These are phyloP conservation scores for Backusella macrospora DNA, from an alignment of 192 early-diverging fungal species.

Conservation along the genomic window DNA sequence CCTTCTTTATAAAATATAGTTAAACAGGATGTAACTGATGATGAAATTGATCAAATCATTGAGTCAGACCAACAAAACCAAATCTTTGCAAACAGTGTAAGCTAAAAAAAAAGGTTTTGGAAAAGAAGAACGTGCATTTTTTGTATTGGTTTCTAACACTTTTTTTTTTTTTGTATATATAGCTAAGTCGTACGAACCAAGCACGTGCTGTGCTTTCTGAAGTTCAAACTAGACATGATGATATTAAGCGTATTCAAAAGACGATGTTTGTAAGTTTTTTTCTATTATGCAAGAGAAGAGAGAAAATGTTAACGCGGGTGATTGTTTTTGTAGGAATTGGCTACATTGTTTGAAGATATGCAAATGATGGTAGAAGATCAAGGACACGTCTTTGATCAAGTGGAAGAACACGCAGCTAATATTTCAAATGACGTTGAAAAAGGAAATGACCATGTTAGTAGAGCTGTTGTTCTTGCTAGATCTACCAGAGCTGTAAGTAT, in stretches of 20 bases:
- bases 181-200: constrained; percentile 68
- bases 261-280: constrained; percentile 68
- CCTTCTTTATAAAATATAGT: constrained; percentile 48
- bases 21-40: constrained; percentile 71
- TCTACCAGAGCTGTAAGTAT: constrained; percentile 30
- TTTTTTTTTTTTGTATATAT: constrained; percentile 31
- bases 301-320: too few relatives aligned
- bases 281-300: neutral
- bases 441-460: constrained; percentile 32
- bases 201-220: constrained; percentile 74
- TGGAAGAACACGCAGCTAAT: constrained; percentile 62
- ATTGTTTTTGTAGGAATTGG: constrained; percentile 80
- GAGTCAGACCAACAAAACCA: constrained; percentile 66
- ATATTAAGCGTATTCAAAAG: constrained; percentile 84
- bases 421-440: constrained; percentile 25
- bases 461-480: constrained; percentile 33
- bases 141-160: constrained; percentile 42
- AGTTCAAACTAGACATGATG: constrained; percentile 81
- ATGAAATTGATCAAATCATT: constrained; percentile 72
- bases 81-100: constrained; percentile 81
- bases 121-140: neutral
- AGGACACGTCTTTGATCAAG: constrained; percentile 70
- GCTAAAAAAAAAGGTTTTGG: constrained; percentile 34
- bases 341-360: constrained; percentile 88
- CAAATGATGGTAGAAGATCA: constrained; percentile 79